Evolutionary conservation across 73 alveolate species (phyloP), one percentile per base, ranked within the genome.

Genomic region (Paramecium pentaurelia): DNA sequence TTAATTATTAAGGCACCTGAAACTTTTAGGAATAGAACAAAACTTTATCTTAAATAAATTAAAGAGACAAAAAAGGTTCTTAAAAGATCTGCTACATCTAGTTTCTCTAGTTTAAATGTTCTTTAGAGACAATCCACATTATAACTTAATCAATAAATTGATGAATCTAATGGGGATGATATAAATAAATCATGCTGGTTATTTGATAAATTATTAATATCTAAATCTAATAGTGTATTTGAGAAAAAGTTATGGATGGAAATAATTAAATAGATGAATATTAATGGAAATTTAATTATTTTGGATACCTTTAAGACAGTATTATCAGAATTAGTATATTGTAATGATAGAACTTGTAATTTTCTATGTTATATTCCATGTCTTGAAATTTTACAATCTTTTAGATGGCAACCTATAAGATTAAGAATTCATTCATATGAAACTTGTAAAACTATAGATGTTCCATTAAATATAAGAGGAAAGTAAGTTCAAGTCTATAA

Each of bases 381-480:
- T 14, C 28, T 14, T 45, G 91, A 80, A 22, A 25, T 49, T 7
- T 27, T 6, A 32, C 45, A 80, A 44, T 80, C 75, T 14, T 80
- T 27, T 80, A 80, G 91, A 25, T 80, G 91, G 91, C 10, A 80
- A 45, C 91, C 91, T 16, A 42, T 49, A 6, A 80, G 91, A 80
- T 40, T 47, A 14, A 5, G 91, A 18, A 80, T 80, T 7, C 58
- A 80, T 80, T 44, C 49, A 20, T 80, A 80, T 47, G 75, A 45
- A 6, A 80, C 20, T 80, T 80, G 58, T 16, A 42, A 49, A 47
- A 49, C 54, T 12, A 18, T 44, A 6, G 91, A 80, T 80, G 44
- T 45, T 0, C 91, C 91, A 0, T 4, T 80, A 45, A 80, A 45
- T 80, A 38, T 27, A 10, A 80, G 91, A 80, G 91, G 91, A 10